Evolutionary conservation across 139 green algal genomes (phyloP), one percentile per base, ranked within the genome.

Genomic region (Closterium sp.): DNA sequence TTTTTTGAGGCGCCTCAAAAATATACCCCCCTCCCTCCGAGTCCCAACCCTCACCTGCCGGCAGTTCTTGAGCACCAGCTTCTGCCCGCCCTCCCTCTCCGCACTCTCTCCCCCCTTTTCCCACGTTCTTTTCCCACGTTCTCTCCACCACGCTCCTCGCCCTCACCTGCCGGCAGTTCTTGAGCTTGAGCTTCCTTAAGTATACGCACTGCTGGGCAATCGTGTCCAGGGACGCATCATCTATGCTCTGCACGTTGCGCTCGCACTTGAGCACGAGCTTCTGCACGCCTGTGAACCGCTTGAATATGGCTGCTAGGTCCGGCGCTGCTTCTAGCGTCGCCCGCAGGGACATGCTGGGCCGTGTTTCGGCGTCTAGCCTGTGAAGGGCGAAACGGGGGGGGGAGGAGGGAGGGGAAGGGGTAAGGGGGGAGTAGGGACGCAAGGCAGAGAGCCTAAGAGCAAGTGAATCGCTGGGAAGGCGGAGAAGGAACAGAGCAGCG

Each of bases 221-320:
- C 5, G 31, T 23, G 25, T 34, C 84, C 5, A 91, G 43, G n/a
- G 33, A 64, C 32, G 35, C 66, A 34, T 91, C 38, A 16, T 43
- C 89, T 64, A 91, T 32, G 25, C 89, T 91, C 34, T 55, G 10
- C 32, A 7, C 21, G 10, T 84, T 21, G 32, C 43, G 35, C 7
- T 91, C 87, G 33, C 55, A 34, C 81, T 91, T 91, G 32, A 91
- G 87, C 10, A 91, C 88, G 25, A 91, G 88, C 36, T 91, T 91
- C 4, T 69, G 34, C 23, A 92, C 31, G 38, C 89, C 89, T 9
- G 38, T 16, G 35, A 84, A 89, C 21, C 83, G 84, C 83, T 21
- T 33, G 30, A 34, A 33, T 23, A 86, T 25, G 83, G 19, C 25
- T 23, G 30, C 30, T 9, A 34, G 83, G 83, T 34, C 83, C 9